phyloP scores from a whole-genome alignment of 768 basidiomycete genomes.

The Pulveroboletus sp. region DNA sequence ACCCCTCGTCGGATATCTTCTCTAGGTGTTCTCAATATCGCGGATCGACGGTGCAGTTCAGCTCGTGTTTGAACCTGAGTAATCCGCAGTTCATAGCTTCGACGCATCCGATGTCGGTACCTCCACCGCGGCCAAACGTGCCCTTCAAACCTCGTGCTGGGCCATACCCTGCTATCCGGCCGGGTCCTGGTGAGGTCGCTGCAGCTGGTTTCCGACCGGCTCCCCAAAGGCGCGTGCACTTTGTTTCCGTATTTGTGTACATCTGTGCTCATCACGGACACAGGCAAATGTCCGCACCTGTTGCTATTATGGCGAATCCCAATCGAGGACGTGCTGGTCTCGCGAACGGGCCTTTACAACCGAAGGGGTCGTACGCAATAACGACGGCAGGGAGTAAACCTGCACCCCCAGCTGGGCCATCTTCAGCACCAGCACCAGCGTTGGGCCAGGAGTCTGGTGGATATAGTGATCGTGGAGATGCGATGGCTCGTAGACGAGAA shows the following conservation, averaged over 20 bases:
- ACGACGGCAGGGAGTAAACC: slow-evolving; percentile 1
- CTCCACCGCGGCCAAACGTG: slow-evolving; percentile 41
- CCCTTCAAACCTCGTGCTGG: slow-evolving; percentile 69
- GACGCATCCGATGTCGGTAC: slow-evolving; percentile 54
- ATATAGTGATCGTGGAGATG: slow-evolving; percentile 1
- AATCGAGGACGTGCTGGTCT: slow-evolving; percentile 38
- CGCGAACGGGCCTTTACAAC: slow-evolving; percentile 7
- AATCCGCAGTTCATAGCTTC: slow-evolving; percentile 80
- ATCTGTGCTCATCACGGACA: background rate
- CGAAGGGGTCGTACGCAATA: slow-evolving; percentile 7
- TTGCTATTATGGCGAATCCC: slow-evolving; percentile 77
- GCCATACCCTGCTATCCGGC: slow-evolving; percentile 56
- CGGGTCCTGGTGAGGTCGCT: slow-evolving; percentile 47
- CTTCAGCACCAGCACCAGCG: background rate
- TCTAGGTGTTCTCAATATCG: slow-evolving; percentile 86
- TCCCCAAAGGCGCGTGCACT: slow-evolving; percentile 20
- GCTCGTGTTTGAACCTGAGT: slow-evolving; percentile 84
- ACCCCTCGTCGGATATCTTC: background rate
- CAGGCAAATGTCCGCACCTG: slow-evolving; percentile 38
- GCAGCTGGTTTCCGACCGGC: slow-evolving; percentile 66
- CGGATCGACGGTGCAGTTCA: slow-evolving; percentile 83
- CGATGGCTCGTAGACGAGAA: background rate
- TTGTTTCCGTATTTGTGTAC: background rate
- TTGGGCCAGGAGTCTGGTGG: slow-evolving; percentile 1
- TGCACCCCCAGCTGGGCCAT: background rate